These are phyloP conservation scores for Aegilops umbellulata DNA, from an alignment of 176 grass and related monocot species.

Conservation along the genomic window DNA sequence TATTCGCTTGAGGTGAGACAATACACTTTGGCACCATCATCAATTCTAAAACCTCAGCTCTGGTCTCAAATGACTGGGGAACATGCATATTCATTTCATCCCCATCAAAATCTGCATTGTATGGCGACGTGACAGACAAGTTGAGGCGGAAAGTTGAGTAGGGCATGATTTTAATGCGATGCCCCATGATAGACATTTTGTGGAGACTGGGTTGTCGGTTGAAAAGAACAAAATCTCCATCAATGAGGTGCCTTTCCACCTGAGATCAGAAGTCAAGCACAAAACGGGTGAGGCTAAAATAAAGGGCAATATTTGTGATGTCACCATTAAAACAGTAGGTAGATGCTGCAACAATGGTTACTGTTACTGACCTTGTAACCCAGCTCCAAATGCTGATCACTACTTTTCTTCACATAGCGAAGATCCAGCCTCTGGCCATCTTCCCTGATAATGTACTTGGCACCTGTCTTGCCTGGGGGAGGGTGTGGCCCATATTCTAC, in stretches of 20 bases:
- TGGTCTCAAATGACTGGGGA: slow-evolving; percentile 92
- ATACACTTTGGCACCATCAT: slow-evolving; percentile 99
- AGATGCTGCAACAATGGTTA: neutral
- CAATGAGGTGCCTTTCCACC: slow-evolving; percentile 90
- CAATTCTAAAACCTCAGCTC: slow-evolving; percentile 89
- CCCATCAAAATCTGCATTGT: slow-evolving; percentile 99
- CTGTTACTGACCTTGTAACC: slow-evolving; percentile 66
- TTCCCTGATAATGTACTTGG: slow-evolving; percentile 95
- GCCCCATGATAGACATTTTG: slow-evolving; percentile 99
- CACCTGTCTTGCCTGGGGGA: slow-evolving; percentile 92
- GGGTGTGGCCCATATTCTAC: slow-evolving; percentile 93
- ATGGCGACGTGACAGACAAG: slow-evolving; percentile 92
- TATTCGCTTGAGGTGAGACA: slow-evolving; percentile 90
- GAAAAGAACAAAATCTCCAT: slow-evolving; percentile 96
- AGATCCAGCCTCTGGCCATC: slow-evolving; percentile 96
- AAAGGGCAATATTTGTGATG: neutral
- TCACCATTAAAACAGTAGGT: neutral
- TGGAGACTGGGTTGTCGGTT: slow-evolving; percentile 95
- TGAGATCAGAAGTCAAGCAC: slow-evolving; percentile 26
- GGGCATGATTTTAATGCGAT: slow-evolving; percentile 99
- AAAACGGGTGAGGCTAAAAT: neutral
- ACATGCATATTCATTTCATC: slow-evolving; percentile 99
- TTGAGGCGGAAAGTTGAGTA: slow-evolving; percentile 97
- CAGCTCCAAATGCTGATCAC: slow-evolving; percentile 93
- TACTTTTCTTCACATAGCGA: slow-evolving; percentile 95